phyloP scores from a whole-genome alignment of 2,329 filamentous ascomycete species.

The Sporothrix brunneoviolacea region DNA sequence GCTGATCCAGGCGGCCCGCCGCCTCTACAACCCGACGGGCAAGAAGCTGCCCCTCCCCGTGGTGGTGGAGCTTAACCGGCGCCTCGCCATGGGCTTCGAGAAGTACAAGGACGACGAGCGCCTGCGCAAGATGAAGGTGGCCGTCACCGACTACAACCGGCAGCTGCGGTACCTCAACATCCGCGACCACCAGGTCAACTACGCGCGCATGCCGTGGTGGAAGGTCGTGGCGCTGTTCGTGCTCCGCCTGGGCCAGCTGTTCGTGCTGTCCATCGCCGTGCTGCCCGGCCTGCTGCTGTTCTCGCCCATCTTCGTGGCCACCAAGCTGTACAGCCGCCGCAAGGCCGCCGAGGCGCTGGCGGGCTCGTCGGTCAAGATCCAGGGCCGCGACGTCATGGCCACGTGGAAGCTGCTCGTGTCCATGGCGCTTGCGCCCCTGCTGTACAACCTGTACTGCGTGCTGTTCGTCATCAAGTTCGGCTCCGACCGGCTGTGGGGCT shows the following conservation, averaged over 20 bases:
- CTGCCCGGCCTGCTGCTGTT: slow-evolving; percentile 84
- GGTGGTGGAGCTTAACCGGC: slow-evolving; percentile 88
- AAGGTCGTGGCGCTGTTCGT: slow-evolving; percentile 70
- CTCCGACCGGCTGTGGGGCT: slow-evolving; percentile 75
- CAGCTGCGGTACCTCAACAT: slow-evolving; percentile 79
- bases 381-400: slow-evolving; percentile 82
- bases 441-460: slow-evolving; percentile 76
- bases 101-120: slow-evolving; percentile 87
- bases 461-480: slow-evolving; percentile 71
- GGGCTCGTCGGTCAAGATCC: slow-evolving; percentile 80
- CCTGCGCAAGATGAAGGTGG: slow-evolving; percentile 66
- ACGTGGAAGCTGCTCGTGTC: slow-evolving; percentile 93
- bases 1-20: slow-evolving; percentile 89
- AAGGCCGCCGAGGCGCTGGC: slow-evolving; percentile 81
- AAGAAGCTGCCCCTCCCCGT: slow-evolving; percentile 89
- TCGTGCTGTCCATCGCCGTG: slow-evolving; percentile 69
- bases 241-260: slow-evolving; percentile 72
- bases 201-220: slow-evolving; percentile 73
- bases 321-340: slow-evolving; percentile 72
- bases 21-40: slow-evolving; percentile 88
- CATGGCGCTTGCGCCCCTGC: slow-evolving; percentile 70
- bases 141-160: slow-evolving; percentile 79
- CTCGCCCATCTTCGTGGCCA: slow-evolving; percentile 76
- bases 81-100: slow-evolving; percentile 84
- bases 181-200: slow-evolving; percentile 90